Evolutionary conservation across 1,139 yeast genomes (phyloP), one percentile per base, ranked within the genome.

Genomic region (Taphrina populina): DNA sequence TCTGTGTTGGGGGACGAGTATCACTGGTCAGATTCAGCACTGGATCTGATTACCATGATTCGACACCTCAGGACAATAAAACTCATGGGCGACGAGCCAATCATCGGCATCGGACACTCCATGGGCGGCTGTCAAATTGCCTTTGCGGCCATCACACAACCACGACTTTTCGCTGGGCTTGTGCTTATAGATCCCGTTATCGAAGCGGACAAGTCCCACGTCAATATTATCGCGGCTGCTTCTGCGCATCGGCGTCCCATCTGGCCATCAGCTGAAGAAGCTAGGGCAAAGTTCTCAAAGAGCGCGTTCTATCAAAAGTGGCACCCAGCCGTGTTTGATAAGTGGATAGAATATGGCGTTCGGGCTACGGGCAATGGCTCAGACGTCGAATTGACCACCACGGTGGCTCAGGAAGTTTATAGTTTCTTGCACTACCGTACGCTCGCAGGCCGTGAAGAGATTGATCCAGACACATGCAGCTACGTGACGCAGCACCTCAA

Each of bases 41-140:
- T 30, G 2, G 63, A 61, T 37, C 24, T 60, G 17, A 24, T 44
- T 6, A 33, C 40, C 32, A 54, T 58, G 47, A 33, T 61, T 15
- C 59, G 58, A 10, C 35, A 33, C 11, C 47, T 56, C 19, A 36
- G 40, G 2, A 24, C 29, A 3, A 29, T 11, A 6, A 29, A 21
- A 4, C 17, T 43, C 19, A 30, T 43, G 47, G 35, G 20, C 19
- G 54, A 49, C 32, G 27, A 26, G 4, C 63, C 63, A 5, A 17
- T 61, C 4, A 29, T 61, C 10, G 63, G 58, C 2, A 17, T 61
- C 8, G 62, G 63, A 7, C 62, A 61, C 35, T 60, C 62, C 6
- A 59, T 61, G 57, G 62, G 63, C n/a, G 63, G 60, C 20, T 43
- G 54, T 10, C 56, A 57, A 5, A 41, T 61, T 30, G 43, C 54